These are phyloP conservation scores for Abrus precatorius DNA, from an alignment of 306 rosid species.

Conservation along the genomic window DNA sequence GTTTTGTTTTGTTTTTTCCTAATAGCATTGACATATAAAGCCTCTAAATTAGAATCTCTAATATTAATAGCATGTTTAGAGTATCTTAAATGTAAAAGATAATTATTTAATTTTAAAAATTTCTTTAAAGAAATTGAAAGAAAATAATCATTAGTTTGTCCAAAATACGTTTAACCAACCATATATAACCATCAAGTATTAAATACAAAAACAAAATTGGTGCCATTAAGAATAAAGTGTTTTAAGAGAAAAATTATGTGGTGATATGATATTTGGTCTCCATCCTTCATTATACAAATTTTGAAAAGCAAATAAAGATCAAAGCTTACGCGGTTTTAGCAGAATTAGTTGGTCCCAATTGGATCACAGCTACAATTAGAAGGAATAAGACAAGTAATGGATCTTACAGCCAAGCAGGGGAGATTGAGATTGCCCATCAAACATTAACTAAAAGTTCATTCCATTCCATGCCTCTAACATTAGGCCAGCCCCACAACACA, in stretches of 20 bases:
- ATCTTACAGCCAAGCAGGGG: conserved; percentile 31
- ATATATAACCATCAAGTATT: background rate
- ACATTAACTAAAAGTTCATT: conserved; percentile 41
- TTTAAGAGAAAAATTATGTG: background rate
- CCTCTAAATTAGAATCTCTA: conserved; percentile 6
- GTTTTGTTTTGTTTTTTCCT: conserved; percentile 10
- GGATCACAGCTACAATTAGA: conserved; percentile 49
- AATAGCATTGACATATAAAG: conserved; percentile 2
- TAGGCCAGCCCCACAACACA: conserved; percentile 57
- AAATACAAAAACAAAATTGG: background rate
- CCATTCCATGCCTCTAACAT: conserved; percentile 49
- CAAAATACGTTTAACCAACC: too few species aligned
- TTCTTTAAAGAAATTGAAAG: too few species aligned
- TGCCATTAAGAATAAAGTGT: background rate
- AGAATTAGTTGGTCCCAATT: conserved; percentile 33
- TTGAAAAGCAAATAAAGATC: background rate
- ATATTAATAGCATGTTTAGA: too few species aligned
- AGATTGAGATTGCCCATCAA: conserved; percentile 48
- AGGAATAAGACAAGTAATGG: conserved; percentile 45
- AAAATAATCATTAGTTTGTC: too few species aligned
- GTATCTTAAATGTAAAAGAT: too few species aligned
- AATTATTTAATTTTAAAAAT: too few species aligned
- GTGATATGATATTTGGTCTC: background rate
- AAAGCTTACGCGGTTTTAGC: conserved; percentile 42
- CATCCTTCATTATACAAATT: conserved; percentile 32